These are phyloP conservation scores for Hordeum vulgare DNA, from an alignment of 176 grass and related monocot genomes.

Conservation along the genomic window DNA sequence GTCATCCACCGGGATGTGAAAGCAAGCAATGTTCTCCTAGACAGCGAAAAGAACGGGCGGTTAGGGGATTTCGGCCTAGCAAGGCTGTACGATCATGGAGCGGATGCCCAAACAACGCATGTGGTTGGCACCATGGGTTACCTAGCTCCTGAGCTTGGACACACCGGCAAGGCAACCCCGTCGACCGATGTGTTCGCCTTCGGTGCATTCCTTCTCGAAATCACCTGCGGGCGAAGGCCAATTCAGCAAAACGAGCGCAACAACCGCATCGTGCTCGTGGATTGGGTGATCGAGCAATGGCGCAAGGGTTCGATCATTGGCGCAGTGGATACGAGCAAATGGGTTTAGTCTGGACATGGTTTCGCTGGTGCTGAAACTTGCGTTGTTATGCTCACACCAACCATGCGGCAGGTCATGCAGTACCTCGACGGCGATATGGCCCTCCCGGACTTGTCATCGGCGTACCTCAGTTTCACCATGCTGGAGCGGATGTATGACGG, in stretches of 20 bases:
- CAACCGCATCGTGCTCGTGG: background rate
- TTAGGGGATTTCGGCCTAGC: constrained; percentile 45
- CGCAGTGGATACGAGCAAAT: background rate
- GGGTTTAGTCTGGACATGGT: constrained; percentile 11
- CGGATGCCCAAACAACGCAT: constrained; percentile 17
- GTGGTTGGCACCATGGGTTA: constrained; percentile 45
- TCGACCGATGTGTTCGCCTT: constrained; percentile 24
- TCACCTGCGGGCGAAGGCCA: constrained; percentile 24
- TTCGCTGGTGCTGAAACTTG: constrained; percentile 28
- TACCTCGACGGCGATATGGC: constrained; percentile 24
- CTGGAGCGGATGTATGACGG: background rate
- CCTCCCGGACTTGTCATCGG: constrained; percentile 17
- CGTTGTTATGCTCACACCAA: constrained; percentile 41
- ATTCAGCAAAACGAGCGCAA: background rate
- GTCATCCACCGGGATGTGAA: constrained; percentile 48
- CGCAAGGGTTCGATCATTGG: background rate
- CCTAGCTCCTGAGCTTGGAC: constrained; percentile 33
- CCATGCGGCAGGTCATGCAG: constrained; percentile 34
- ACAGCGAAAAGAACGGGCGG: constrained; percentile 25
- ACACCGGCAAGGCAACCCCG: constrained; percentile 33
- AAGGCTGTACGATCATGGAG: constrained; percentile 25
- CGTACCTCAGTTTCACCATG: background rate
- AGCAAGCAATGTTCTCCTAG: constrained; percentile 38
- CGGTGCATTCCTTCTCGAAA: constrained; percentile 33
- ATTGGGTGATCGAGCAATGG: background rate